Evolutionary conservation across 2,329 filamentous ascomycete genomes (phyloP), one percentile per base, ranked within the genome.

Genomic region (Tolypocladium cylindrosporum): DNA sequence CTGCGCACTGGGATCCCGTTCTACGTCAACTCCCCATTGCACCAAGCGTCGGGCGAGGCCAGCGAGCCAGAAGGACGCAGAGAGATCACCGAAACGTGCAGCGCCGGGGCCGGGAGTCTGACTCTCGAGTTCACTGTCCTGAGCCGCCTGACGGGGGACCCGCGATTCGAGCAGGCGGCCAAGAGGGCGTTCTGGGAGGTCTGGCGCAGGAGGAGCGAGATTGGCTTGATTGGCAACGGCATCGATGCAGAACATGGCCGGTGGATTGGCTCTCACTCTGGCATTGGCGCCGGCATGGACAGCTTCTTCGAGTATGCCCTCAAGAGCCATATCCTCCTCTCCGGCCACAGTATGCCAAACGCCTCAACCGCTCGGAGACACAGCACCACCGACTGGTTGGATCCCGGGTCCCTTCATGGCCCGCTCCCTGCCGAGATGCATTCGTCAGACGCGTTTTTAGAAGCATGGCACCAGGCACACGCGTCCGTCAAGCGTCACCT

Each of bases 301-400:
- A 97, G 92, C 74, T 99, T 99, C 75, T 97, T 96, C 68, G 94
- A 99, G 74, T 99, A 99, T 72, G 92, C 94, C 4, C 81, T 97
- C 66, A 99, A 99, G 74, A 91, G 91, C 21, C 87, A 96, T 68
- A 89, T 99, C 60, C 75, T 99, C 31, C 83, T 97, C 27, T 96
- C 93, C 2, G 90, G 90, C 1, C 84, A 88, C 59, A 79, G 78
- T 16, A 71, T 79, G 60, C 82, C 82, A 3, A 86, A 86, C 61
- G 59, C 62, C 6, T 69, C 73, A 4, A 64, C 62, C 5, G 74
- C 62, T 71, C 77, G 27, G 71, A 74, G 62, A 67, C 77, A 62
- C 69, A 76, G 66, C 68, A 75, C 60, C 61, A 71, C 62, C 54
- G 64, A 57, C 62, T 79, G 79, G 85, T 71, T 88, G 68, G 82